Evolutionary conservation across 108 stramenopile genomes (phyloP).

Genomic region (Nannochloropsis salina): DNA sequence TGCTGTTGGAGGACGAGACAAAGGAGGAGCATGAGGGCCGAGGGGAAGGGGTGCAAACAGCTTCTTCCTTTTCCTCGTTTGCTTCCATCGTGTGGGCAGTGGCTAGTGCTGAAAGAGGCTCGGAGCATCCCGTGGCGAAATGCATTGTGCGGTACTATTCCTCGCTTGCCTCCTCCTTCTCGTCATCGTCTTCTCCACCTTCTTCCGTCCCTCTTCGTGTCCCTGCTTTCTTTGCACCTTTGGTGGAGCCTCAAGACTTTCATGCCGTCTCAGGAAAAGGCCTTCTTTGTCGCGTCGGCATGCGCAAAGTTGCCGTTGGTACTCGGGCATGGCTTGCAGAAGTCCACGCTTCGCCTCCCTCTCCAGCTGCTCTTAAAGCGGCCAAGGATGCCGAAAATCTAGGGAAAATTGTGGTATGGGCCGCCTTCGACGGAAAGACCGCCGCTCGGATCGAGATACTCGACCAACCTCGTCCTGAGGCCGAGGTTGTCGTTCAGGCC

Average conservation of each 20-base stretch:
- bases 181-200: neutral
- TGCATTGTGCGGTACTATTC: neutral
- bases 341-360: slow-evolving; percentile 22
- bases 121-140: slow-evolving; percentile 38
- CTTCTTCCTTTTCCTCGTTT: neutral
- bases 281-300: neutral
- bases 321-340: neutral
- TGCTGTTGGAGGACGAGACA: slow-evolving; percentile 21
- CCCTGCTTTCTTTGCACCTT: neutral
- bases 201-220: neutral
- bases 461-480: slow-evolving; percentile 63
- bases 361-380: neutral
- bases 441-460: slow-evolving; percentile 70
- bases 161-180: neutral
- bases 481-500: slow-evolving; percentile 58
- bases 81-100: slow-evolving; percentile 21
- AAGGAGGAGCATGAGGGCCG: neutral
- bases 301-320: neutral
- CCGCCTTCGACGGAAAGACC: slow-evolving; percentile 43
- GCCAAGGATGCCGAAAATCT: neutral
- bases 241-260: neutral
- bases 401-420: slow-evolving; percentile 36
- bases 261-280: neutral
- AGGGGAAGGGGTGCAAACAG: neutral
- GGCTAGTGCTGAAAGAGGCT: slow-evolving; percentile 30